A percentile compares a stretch with the other conserved stretches of the same genome.
phyloP scores from a whole-genome alignment of 2,329 filamentous ascomycete genomes.

The Mariannaea elegans region DNA sequence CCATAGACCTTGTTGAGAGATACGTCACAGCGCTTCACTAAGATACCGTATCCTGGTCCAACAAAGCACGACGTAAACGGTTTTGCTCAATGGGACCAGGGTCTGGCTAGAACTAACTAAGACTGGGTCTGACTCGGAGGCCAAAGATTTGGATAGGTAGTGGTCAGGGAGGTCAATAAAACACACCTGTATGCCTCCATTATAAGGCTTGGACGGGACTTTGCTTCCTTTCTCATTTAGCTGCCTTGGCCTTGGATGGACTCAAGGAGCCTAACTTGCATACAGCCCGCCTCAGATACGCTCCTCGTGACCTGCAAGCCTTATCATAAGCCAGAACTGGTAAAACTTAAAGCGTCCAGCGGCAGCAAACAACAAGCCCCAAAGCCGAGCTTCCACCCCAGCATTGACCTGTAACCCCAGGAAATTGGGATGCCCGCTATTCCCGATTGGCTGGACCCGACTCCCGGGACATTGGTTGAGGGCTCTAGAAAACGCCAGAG shows the following conservation, averaged over 20 bases:
- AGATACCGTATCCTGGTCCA: neutral
- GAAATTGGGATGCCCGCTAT: slow-evolving; percentile 15
- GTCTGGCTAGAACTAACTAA: neutral
- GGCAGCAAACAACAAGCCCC: slow-evolving; percentile 5
- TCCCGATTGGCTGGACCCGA: slow-evolving; percentile 26
- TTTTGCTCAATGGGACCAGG: neutral
- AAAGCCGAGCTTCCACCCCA: neutral
- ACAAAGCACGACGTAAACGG: neutral
- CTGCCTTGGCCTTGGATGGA: neutral
- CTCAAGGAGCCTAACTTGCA: neutral
- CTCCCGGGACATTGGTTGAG: slow-evolving; percentile 18
- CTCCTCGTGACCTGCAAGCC: neutral
- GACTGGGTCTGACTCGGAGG: no score
- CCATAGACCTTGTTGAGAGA: slow-evolving; percentile 2
- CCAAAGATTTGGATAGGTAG: neutral
- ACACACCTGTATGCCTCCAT: no score
- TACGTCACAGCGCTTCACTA: slow-evolving; percentile 14
- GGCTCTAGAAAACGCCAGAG: slow-evolving; percentile 17
- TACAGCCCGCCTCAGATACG: neutral
- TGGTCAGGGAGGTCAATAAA: neutral
- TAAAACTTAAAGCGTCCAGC: slow-evolving; percentile 2
- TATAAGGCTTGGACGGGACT: neutral
- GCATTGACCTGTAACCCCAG: slow-evolving; percentile 17
- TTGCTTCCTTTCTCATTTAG: neutral
- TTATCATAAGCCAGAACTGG: neutral